These are phyloP conservation scores for Geranomyces michiganensis DNA, from an alignment of 192 early-diverging fungal species.

Conservation along the genomic window DNA sequence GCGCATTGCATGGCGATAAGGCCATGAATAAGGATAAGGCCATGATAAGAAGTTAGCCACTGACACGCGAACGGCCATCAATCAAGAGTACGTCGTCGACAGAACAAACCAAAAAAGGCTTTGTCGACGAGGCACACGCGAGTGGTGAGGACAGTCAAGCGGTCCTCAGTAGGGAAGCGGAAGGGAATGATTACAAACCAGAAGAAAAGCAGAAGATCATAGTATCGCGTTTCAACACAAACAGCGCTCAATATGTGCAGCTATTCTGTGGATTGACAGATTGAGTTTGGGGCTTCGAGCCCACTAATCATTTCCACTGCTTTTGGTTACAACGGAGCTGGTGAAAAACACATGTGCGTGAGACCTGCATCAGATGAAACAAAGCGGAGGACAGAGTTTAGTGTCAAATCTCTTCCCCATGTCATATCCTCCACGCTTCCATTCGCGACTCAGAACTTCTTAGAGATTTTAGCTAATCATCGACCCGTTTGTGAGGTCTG, in stretches of 20 bases:
- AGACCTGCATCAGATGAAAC: not conserved
- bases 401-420: not conserved
- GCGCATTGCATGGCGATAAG: too few relatives aligned
- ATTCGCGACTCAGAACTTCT: slow-evolving; percentile 11
- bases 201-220: not conserved
- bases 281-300: slow-evolving; percentile 7
- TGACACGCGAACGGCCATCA: too few relatives aligned
- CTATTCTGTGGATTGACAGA: slow-evolving; percentile 15
- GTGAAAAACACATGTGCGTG: not conserved
- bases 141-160: too few relatives aligned
- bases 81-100: too few relatives aligned
- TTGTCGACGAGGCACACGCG: too few relatives aligned
- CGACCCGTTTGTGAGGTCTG: slow-evolving; percentile 5
- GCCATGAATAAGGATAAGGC: too few relatives aligned
- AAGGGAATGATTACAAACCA: too few relatives aligned
- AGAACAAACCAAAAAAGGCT: too few relatives aligned
- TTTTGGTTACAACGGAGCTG: not conserved
- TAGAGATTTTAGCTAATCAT: slow-evolving; percentile 10
- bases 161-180: too few relatives aligned
- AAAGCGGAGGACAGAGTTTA: not conserved
- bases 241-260: not conserved
- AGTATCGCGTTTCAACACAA: slow-evolving; percentile 4
- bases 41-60: too few relatives aligned
- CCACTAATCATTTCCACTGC: slow-evolving; percentile 1
- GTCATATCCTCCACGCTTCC: not conserved